Evolutionary conservation across 352 stramenopile species (phyloP).

Genomic region (Halophytophthora polymorphica): DNA sequence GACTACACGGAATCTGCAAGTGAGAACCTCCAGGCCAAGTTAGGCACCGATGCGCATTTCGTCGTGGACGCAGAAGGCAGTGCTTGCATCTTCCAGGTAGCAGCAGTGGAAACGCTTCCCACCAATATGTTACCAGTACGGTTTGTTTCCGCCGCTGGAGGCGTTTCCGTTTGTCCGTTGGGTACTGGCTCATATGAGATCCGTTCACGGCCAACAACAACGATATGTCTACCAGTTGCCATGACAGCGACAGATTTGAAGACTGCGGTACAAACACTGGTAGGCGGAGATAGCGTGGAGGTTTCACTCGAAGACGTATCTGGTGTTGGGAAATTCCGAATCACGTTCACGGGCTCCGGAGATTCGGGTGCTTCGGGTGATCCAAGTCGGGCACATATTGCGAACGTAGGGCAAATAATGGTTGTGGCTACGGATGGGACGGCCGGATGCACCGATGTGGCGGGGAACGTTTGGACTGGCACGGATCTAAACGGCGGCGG

Average conservation of each 20-base stretch:
- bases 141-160: slow-evolving; percentile 12
- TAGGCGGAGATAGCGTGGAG: slow-evolving; percentile 56
- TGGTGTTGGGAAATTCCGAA: slow-evolving; percentile 42
- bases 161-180: slow-evolving; percentile 30
- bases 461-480: slow-evolving; percentile 55
- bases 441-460: slow-evolving; percentile 42
- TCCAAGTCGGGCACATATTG: slow-evolving; percentile 10
- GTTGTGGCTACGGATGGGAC: slow-evolving; percentile 54
- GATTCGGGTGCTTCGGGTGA: slow-evolving; percentile 37
- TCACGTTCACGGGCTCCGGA: slow-evolving; percentile 87
- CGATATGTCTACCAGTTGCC: slow-evolving; percentile 37
- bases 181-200: slow-evolving; percentile 40
- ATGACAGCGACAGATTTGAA: slow-evolving; percentile 25
- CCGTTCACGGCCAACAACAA: slow-evolving; percentile 44
- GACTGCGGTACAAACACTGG: slow-evolving; percentile 31
- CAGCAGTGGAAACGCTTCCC: slow-evolving; percentile 22
- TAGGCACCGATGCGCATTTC: slow-evolving; percentile 77
- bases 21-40: slow-evolving; percentile 51
- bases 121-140: slow-evolving; percentile 42
- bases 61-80: slow-evolving; percentile 43
- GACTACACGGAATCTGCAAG: slow-evolving; percentile 50
- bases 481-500: slow-evolving; percentile 80
- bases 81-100: slow-evolving; percentile 60
- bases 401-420: slow-evolving; percentile 37
- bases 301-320: slow-evolving; percentile 3